Base-by-base conservation (phyloP, 108 stramenopile species). In the Stephanodiscus triporus region DNA sequence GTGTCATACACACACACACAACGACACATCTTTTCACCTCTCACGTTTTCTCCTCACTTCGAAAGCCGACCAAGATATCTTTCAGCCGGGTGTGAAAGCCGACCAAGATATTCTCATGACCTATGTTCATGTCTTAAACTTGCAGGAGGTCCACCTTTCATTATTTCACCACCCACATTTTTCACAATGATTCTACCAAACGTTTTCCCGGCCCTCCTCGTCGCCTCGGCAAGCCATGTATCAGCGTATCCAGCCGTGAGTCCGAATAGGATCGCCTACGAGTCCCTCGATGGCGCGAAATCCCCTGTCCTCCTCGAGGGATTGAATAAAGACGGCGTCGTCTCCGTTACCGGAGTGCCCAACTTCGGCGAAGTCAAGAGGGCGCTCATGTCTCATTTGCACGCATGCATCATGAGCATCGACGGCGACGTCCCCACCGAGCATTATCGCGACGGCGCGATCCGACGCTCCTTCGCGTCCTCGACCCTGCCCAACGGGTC, bases 391-490 rank as follows among this genome's bases (percentile, higher is more conserved):
- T 48, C 63, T 0, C 23, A 71, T 19, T 58, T 81, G 34, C 48
- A 76, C 24, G 53, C 30, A 2, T 81, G 80, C 48, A n/a, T 81
- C 22, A 37, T 51, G 29, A 67, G 40, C 24, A 36, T 49, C 38
- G 72, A 72, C 10, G 66, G 37, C 17, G 34, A 13, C 36, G 17
- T 55, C 22, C 34, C 45, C n/a, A 65, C 51, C 24, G 53, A 68
- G 19, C 56, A 47, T 23, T 58, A 70, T 36, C 32, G 8, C 16
- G 79, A 80, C 57, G 79, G 79, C 14, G 75, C 79, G 24, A 47
- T 75, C n/a, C 79, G 79, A 36, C 59, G 68, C 26, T 76, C 79
- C 7, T 70, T 75, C 45, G 79, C 73, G 9, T 26, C 64, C 11
- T 14, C 32, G 34, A 54, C 74, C 26, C 24, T 68, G 4, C 66